Evolutionary conservation across 768 basidiomycete genomes (phyloP), one percentile per base, ranked within the genome.

Genomic region (Candolleomyces efflorescens): DNA sequence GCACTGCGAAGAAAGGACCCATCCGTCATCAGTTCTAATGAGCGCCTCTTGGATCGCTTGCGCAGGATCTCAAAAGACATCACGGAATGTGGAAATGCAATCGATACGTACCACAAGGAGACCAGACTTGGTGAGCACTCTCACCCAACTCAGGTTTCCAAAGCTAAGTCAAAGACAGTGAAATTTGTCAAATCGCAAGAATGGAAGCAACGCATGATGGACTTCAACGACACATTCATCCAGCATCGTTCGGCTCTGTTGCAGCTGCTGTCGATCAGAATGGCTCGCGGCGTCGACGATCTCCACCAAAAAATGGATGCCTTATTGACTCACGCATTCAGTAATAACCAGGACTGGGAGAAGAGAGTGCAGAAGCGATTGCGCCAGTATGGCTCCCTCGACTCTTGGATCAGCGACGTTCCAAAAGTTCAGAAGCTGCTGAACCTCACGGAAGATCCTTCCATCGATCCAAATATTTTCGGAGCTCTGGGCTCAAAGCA

Each of bases 81-180:
- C 44, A 62, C 59, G 23, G 54, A 45, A 6, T 66, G 65, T 23
- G 61, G 60, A 4, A 66, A 66, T 53, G 64, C 63, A 20, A 62
- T 68, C 44, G 67, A 68, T 53, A 64, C 67, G 15, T 66, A 66
- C 39, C 63, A 65, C 24, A 65, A 63, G 37, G 63, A 62, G 44
- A 32, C 51, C 18, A 60, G 61, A 26, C 52, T 68, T 2, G 60
- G 67, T 68, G 22, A n/a, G 63, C 38, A 13, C 27, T 13, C 7
- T 12, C n/a, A 15, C 5, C 4, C 43, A 13, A 26, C 23, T 56
- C 36, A 39, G 23, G 27, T 38, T 27, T 3, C 18, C 36, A 54
- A 18, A 4, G 38, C 15, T 22, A 13, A 47, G 13, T 32, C n/a
- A 2, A 22, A 17, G 4, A 17, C 45, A 65, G 65, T 61, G 22